Percentiles rank a stretch among this genome's conserved stretches.
Evolutionary conservation across 306 rosid genomes (phyloP).

Genomic region (Castanea crenata): DNA sequence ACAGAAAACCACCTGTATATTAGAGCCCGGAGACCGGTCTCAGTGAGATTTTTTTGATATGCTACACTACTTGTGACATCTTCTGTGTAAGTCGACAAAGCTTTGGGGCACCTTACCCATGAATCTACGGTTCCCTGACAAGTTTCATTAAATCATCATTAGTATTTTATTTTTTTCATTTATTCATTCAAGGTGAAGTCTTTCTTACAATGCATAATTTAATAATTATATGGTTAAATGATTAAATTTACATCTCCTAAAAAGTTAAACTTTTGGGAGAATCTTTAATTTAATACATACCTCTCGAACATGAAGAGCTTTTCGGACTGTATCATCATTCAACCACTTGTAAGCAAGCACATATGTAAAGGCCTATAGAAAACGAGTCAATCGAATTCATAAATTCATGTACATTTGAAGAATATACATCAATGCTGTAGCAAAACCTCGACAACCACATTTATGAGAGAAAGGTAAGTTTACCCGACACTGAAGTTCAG

Average conservation of each 20-base stretch:
- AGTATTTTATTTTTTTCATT: neutral
- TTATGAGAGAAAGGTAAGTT: neutral
- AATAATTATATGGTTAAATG: too few species aligned
- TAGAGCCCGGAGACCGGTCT: conserved; percentile 28
- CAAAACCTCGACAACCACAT: neutral
- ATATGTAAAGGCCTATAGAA: conserved; percentile 2
- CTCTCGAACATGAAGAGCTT: conserved; percentile 21
- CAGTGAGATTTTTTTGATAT: conserved; percentile 21
- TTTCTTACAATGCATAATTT: too few species aligned
- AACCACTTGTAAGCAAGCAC: conserved; percentile 15
- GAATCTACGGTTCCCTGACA: conserved; percentile 26
- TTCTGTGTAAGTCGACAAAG: conserved; percentile 1
- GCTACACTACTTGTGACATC: conserved; percentile 17
- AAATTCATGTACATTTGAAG: neutral
- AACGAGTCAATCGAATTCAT: neutral
- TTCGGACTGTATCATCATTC: conserved; percentile 21
- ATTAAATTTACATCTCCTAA: too few species aligned
- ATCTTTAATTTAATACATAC: neutral
- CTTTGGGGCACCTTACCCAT: conserved; percentile 26
- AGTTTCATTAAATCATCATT: neutral
- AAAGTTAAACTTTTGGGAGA: too few species aligned
- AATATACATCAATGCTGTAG: neutral
- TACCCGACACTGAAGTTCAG: conserved; percentile 21
- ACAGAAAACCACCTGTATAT: conserved; percentile 25
- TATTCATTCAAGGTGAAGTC: neutral